phyloP scores from a whole-genome alignment of 164 flowering plant genomes.

The Malania oleifera region DNA sequence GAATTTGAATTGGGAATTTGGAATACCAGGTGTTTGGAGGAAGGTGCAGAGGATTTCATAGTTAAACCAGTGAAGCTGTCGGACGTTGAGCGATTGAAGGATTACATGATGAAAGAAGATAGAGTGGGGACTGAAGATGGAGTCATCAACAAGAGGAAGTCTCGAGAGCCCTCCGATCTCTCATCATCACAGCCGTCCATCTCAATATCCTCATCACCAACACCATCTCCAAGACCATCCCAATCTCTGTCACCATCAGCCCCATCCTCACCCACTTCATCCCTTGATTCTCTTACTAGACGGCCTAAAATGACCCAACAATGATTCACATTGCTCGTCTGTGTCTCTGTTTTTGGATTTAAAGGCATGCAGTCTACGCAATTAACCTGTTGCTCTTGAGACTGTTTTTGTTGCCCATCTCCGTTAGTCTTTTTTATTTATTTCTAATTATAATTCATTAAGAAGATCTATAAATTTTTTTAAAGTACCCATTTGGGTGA shows the following conservation, averaged over 20 bases:
- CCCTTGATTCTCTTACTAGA: conserved; percentile 33
- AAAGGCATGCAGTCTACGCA: not conserved
- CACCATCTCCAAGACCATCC: conserved; percentile 1
- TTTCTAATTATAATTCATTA: too few relatives aligned
- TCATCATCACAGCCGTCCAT: conserved; percentile 9
- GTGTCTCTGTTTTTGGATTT: too few relatives aligned
- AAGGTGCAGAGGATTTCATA: conserved; percentile 70
- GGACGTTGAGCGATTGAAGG: conserved; percentile 46
- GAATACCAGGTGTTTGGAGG: conserved; percentile 54
- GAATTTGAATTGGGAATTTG: not conserved
- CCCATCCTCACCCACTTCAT: conserved; percentile 27
- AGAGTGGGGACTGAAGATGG: conserved; percentile 9
- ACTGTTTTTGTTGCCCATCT: conserved; percentile 18
- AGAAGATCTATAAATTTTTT: too few relatives aligned
- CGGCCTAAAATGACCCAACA: conserved; percentile 27
- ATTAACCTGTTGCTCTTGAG: conserved; percentile 4
- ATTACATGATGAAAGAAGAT: conserved; percentile 37
- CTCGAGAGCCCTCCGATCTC: conserved; percentile 25
- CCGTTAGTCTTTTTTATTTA: too few relatives aligned
- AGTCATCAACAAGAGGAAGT: conserved; percentile 38
- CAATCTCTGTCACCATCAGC: conserved; percentile 11
- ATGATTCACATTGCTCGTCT: not conserved
- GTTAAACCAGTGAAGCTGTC: conserved; percentile 65
- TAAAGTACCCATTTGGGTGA: too few relatives aligned
- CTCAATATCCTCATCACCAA: conserved; percentile 10